Conservation (phyloP, 805 yeast genomes). For the Yamadazyma ubonensis region DNA sequence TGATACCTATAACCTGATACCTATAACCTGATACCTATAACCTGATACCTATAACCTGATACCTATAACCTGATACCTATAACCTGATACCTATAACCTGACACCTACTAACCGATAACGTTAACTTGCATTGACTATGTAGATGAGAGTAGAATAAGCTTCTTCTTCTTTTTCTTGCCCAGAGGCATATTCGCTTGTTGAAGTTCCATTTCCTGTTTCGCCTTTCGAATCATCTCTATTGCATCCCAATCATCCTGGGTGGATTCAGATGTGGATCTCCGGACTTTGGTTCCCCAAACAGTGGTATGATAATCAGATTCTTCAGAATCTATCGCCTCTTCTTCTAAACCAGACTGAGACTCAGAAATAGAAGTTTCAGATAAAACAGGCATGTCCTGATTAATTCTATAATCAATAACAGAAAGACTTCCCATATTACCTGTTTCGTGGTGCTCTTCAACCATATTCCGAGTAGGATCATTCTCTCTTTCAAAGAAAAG, state of each 20-base stretch:
- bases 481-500: conserved; percentile 64
- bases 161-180: conserved; percentile 48
- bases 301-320: conserved; percentile 43
- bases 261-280: conserved; percentile 31
- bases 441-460: conserved; percentile 17
- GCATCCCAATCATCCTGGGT: conserved; percentile 47
- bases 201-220: conserved; percentile 45
- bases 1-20: no score
- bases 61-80: no score
- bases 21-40: no score
- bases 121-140: no score
- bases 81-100: neutral
- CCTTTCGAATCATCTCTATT: conserved; percentile 51
- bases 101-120: neutral
- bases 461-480: conserved; percentile 17
- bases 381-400: conserved; percentile 38
- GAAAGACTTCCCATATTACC: conserved; percentile 33
- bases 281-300: conserved; percentile 75
- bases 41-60: no score
- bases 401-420: conserved; percentile 39
- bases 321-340: conserved; percentile 8
- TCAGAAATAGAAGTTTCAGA: no score
- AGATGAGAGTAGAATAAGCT: conserved; percentile 33
- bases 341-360: no score
- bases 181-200: conserved; percentile 26